Percentiles rank a stretch among this genome's conserved stretches.
Conservation (phyloP, 106 monocot species). For the Dendrobium chrysotoxum region DNA sequence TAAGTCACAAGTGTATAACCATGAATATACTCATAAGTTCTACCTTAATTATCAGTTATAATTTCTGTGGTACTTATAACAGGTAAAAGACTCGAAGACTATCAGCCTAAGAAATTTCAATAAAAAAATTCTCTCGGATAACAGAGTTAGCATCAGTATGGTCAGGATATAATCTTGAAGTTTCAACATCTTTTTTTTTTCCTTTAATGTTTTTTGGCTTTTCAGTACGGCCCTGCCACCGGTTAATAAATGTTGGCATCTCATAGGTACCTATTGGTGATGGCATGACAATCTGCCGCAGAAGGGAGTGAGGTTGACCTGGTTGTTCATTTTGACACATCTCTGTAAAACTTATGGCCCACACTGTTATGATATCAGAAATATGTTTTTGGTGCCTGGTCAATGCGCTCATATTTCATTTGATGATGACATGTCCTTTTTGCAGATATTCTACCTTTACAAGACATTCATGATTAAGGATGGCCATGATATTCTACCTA, state of each 20-base stretch:
- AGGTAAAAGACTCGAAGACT: slow-evolving; percentile 69
- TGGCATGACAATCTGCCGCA: slow-evolving; percentile 94
- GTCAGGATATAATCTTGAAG: slow-evolving; percentile 13
- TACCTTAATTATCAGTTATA: neutral
- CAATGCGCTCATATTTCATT: neutral
- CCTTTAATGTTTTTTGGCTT: no score
- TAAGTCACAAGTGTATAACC: slow-evolving; percentile 14
- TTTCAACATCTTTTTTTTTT: neutral
- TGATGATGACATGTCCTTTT: neutral
- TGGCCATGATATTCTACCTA: neutral
- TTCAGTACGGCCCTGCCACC: no score
- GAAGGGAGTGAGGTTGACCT: slow-evolving; percentile 19
- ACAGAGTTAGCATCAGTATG: slow-evolving; percentile 65
- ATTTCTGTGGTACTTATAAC: slow-evolving; percentile 2
- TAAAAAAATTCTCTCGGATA: slow-evolving; percentile 63
- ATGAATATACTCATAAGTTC: neutral
- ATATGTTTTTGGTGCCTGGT: neutral
- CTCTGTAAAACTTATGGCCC: neutral
- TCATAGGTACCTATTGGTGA: slow-evolving; percentile 87
- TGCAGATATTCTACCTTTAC: neutral
- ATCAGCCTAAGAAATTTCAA: slow-evolving; percentile 76
- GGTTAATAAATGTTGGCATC: neutral
- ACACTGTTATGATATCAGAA: neutral
- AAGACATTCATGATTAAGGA: neutral
- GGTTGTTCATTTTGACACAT: neutral